Base-by-base conservation (phyloP, 2,329 filamentous ascomycete species). In the Nemania abortiva region DNA sequence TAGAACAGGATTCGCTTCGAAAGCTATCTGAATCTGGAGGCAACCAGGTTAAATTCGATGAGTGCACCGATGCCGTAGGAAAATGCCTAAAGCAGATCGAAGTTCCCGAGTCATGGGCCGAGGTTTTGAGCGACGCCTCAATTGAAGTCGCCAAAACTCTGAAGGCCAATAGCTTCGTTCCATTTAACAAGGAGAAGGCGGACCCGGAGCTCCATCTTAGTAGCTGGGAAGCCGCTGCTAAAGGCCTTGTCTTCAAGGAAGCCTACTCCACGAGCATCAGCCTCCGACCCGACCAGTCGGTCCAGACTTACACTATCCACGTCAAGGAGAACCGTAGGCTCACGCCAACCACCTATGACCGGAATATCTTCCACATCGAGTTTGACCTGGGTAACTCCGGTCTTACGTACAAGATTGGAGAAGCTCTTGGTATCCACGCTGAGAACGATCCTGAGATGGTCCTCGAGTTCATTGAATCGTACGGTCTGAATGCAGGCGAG, bases 361-460 rank as follows among this genome's bases (percentile, higher is more conserved):
- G 96, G 75, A 98, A 99, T 87, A 98, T 99, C 82, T 99, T 99
- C 91, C 96, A 99, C 84, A 98, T 99, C 71, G 96, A 99, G 83
- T 99, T 99, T 77, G 96, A 98, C 78, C 89, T 99, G 27, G 95
- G 95, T 69, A 83, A 91, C 77, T 97, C 95, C 39, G 95, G 95
- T 47, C 89, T 99, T 72, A 97, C 89, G 50, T 99, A 99, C 84
- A 93, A 97, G 79, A 98, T 99, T 77, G 96, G 96, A 66, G 96
- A 99, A 84, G 96, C 96, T 55, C 90, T 99, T 20, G 96, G 96
- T 73, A 95, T 99, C 71, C 96, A 99, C 81, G 93, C 94, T 6
- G 93, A 98, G 82, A 99, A 99, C 81, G 91, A 98, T 80, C 87
- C 90, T 55, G 83, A 85, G 54, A 88, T 96, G 70, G 91, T 98